Conservation (phyloP, 2,329 filamentous ascomycete genomes). For the Trichoderma cornu-damae region DNA sequence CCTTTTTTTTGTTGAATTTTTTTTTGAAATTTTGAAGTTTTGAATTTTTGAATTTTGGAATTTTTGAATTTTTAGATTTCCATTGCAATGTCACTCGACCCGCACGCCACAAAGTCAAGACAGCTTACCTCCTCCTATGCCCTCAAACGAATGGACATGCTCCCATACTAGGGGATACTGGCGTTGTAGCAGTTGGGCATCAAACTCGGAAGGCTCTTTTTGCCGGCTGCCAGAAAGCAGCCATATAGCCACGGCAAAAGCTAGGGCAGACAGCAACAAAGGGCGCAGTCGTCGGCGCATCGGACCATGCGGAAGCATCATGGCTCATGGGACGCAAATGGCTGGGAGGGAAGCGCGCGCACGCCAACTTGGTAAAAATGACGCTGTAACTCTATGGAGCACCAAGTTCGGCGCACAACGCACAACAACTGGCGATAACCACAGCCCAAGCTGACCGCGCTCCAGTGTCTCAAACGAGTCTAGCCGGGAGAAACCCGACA, state of each 20-base stretch:
- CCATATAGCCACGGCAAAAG: background rate
- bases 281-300: conserved; percentile 6
- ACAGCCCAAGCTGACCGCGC: background rate
- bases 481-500: background rate
- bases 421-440: background rate
- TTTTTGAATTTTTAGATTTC: background rate
- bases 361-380: background rate
- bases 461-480: background rate
- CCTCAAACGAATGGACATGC: conserved; percentile 21
- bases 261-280: background rate
- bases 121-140: conserved; percentile 22
- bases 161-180: conserved; percentile 22
- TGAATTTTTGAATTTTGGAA: too few relatives aligned
- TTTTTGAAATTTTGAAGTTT: too few relatives aligned
- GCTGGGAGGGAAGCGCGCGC: background rate
- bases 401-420: background rate
- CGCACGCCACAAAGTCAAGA: conserved; percentile 9
- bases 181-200: conserved; percentile 1
- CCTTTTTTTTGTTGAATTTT: too few relatives aligned
- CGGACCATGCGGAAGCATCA: conserved; percentile 1
- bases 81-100: background rate
- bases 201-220: background rate
- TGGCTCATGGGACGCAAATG: background rate
- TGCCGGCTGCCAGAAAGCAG: background rate
- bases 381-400: background rate